These are phyloP conservation scores for Tetramitus jugosus DNA, from an alignment of 208 protist species.

Conservation along the genomic window DNA sequence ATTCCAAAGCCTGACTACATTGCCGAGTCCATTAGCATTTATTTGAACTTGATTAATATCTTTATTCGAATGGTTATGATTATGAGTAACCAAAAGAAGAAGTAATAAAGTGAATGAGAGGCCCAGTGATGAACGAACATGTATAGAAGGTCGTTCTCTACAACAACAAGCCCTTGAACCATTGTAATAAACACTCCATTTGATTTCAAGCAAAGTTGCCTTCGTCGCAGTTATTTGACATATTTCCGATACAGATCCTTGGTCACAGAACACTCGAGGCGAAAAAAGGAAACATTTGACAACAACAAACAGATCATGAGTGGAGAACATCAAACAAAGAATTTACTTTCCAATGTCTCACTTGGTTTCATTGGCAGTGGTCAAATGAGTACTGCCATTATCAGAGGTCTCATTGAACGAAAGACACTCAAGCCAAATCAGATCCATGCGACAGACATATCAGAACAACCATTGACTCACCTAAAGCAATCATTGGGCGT, in stretches of 20 bases:
- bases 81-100: background rate
- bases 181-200: too few relatives aligned
- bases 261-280: too few relatives aligned
- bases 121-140: too few relatives aligned
- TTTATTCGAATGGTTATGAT: background rate
- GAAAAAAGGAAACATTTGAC: too few relatives aligned
- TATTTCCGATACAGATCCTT: too few relatives aligned
- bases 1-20: constrained; percentile 2
- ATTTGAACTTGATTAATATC: constrained; percentile 1
- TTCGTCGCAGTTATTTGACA: too few relatives aligned
- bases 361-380: constrained; percentile 37
- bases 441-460: constrained; percentile 62
- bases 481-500: too few relatives aligned
- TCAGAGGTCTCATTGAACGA: constrained; percentile 53
- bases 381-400: constrained; percentile 79
- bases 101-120: constrained; percentile 8
- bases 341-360: background rate
- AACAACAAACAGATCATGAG: too few relatives aligned
- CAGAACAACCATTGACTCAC: background rate
- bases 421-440: constrained; percentile 38
- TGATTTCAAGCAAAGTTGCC: too few relatives aligned
- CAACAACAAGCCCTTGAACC: too few relatives aligned
- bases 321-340: too few relatives aligned
- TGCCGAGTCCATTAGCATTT: background rate
- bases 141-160: too few relatives aligned